Percentiles rank a stretch among this genome's conserved stretches.
phyloP scores from a whole-genome alignment of 108 stramenopile genomes.

The Cyclotella kingstonii region DNA sequence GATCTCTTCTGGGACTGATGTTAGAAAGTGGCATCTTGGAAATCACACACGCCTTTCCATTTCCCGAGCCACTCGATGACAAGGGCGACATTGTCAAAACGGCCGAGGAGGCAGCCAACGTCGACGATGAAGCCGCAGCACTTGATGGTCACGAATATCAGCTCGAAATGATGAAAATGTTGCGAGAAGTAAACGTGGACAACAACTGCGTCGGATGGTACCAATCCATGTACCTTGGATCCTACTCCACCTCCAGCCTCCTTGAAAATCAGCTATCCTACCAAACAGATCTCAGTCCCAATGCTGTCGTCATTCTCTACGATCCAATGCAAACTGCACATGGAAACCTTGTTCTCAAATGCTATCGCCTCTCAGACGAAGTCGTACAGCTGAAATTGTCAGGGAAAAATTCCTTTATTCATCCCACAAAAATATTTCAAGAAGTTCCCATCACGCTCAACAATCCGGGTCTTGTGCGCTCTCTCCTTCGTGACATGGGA shows the following conservation, averaged over 20 bases:
- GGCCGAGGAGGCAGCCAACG: slow-evolving; percentile 56
- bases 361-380: slow-evolving; percentile 89
- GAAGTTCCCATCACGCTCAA: slow-evolving; percentile 88
- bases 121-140: slow-evolving; percentile 56
- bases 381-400: slow-evolving; percentile 69
- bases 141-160: slow-evolving; percentile 87
- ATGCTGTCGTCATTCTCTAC: slow-evolving; percentile 94
- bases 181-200: slow-evolving; percentile 96
- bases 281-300: slow-evolving; percentile 92
- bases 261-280: slow-evolving; percentile 94
- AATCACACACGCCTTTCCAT: slow-evolving; percentile 92
- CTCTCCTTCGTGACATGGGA: slow-evolving; percentile 79
- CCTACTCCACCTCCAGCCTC: slow-evolving; percentile 83
- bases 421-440: slow-evolving; percentile 87
- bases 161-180: slow-evolving; percentile 99
- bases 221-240: slow-evolving; percentile 94
- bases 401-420: slow-evolving; percentile 67
- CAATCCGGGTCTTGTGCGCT: slow-evolving; percentile 85
- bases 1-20: slow-evolving; percentile 94
- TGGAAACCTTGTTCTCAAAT: slow-evolving; percentile 90
- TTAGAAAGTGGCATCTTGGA: slow-evolving; percentile 74
- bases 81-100: slow-evolving; percentile 46
- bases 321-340: slow-evolving; percentile 93
- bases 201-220: slow-evolving; percentile 99
- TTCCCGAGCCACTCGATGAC: slow-evolving; percentile 60